Evolutionary conservation across 768 basidiomycete genomes (phyloP).

Genomic region (Pleurotus tuber-regium): DNA sequence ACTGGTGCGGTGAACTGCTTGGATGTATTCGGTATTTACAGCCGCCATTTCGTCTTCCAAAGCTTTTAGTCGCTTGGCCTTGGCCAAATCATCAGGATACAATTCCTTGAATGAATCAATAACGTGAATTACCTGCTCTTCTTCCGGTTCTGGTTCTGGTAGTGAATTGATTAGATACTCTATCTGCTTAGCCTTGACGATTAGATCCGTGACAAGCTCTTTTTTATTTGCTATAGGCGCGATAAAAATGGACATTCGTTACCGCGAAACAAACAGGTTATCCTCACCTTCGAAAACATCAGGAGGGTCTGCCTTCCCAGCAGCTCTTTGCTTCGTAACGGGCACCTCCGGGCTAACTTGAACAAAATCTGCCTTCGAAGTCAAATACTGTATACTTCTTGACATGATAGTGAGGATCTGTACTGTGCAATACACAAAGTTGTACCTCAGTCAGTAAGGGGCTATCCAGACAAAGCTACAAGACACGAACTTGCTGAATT

Average conservation of each 20-base stretch:
- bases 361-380: conserved; percentile 68
- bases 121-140: conserved; percentile 52
- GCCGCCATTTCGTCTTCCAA: conserved; percentile 69
- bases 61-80: conserved; percentile 65
- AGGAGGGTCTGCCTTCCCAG: conserved; percentile 68
- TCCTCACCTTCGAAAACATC: conserved; percentile 71
- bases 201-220: conserved; percentile 80
- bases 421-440: background rate
- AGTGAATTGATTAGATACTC: conserved; percentile 80
- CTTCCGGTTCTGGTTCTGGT: conserved; percentile 76
- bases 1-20: conserved; percentile 77
- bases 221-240: conserved; percentile 67
- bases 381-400: conserved; percentile 76
- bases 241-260: background rate
- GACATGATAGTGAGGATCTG: conserved; percentile 90
- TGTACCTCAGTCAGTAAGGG: background rate
- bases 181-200: conserved; percentile 87
- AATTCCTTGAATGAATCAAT: background rate
- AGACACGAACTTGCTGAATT: conserved; percentile 68
- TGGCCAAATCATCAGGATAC: background rate
- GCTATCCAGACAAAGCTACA: background rate
- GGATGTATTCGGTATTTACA: conserved; percentile 75
- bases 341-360: conserved; percentile 80
- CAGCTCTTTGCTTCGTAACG: conserved; percentile 75
- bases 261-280: too few relatives aligned